Evolutionary conservation across 2,329 filamentous ascomycete species (phyloP), one percentile per base, ranked within the genome.

Genomic region (Ophiostoma sp.): DNA sequence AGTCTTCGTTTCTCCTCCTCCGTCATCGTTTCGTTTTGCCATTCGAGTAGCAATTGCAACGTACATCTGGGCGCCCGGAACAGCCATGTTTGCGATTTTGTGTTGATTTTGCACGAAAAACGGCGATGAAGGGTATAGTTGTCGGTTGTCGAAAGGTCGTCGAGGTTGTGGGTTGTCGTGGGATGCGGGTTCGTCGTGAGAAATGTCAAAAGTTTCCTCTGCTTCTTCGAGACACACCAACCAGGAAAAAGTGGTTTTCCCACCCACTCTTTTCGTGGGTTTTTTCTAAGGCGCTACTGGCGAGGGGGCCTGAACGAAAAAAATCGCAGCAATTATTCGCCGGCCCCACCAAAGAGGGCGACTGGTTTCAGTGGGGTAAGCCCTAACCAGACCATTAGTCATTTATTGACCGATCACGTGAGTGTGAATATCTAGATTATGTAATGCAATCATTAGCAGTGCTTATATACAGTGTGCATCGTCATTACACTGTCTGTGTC

Each of bases 1-100:
- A n/a, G 8, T 8, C 58, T 42, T 16, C 55, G 16, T 42, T 14
- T 18, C 60, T 40, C 40, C 40, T 42, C 40, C 60, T 14, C 11
- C 36, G 2, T 11, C 36, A 44, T 63, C 60, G 60, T 9, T 36
- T 58, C 41, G 45, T 64, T 27, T 55, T n/a, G 18, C 36, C 68
- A 60, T 63, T 11, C 60, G 38, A 42, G 42, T n/a, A 63, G 16
- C 60, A 44, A 64, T 68, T 18, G 27, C 70, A 71, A 82, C 85
- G 84, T 80, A 87, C 85, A 87, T 87, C 79, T 87, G 85, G 78
- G 83, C 79, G 78, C 85, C 84, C 75, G 84, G 82, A 78, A 82
- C 80, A 81, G 85, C 83, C 84, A 87, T 87, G 74, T 80, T 86
- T 71, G 68, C 52, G 62, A 45, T 47, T 65, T 64, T 67, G 49